These are phyloP conservation scores for Neofusicoccum sp. DNA, from an alignment of 2,329 filamentous ascomycete genomes.

Conservation along the genomic window DNA sequence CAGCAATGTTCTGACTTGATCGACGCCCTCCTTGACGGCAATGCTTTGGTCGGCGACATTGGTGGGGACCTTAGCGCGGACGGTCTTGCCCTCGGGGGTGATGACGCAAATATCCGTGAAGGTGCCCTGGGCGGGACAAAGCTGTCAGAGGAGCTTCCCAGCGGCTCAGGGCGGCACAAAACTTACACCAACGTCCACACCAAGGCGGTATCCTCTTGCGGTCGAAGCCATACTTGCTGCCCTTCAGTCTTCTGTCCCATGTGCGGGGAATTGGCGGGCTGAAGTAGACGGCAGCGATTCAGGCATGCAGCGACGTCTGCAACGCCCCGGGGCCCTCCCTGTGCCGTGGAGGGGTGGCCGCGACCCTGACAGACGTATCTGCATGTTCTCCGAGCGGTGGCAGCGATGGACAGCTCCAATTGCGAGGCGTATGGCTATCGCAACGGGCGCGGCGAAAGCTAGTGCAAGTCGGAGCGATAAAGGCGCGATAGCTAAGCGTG, in stretches of 20 bases:
- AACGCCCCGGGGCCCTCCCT: background rate
- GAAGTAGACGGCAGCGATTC: background rate
- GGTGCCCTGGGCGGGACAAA: slow-evolving; percentile 34
- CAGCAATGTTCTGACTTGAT: slow-evolving; percentile 41
- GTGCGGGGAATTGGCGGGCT: background rate
- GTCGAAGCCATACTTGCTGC: background rate
- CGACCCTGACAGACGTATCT: background rate
- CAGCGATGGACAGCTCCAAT: no score
- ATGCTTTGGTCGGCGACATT: slow-evolving; percentile 48
- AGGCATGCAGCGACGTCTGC: background rate
- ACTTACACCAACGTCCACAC: slow-evolving; percentile 28
- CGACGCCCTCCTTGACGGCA: slow-evolving; percentile 47
- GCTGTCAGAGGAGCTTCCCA: slow-evolving; percentile 18
- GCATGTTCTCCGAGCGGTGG: background rate
- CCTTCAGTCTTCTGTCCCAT: no score
- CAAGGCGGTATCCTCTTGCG: slow-evolving; percentile 24
- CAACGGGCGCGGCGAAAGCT: no score
- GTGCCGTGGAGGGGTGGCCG: background rate
- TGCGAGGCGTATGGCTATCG: no score
- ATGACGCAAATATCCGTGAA: slow-evolving; percentile 52
- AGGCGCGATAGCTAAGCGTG: no score
- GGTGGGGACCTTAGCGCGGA: slow-evolving; percentile 48
- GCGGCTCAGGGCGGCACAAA: background rate
- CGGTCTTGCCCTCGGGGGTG: slow-evolving; percentile 44
- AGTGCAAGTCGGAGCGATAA: no score